Evolutionary conservation across 179 eudicot species (phyloP).

Genomic region (Carnegiea gigantea): DNA sequence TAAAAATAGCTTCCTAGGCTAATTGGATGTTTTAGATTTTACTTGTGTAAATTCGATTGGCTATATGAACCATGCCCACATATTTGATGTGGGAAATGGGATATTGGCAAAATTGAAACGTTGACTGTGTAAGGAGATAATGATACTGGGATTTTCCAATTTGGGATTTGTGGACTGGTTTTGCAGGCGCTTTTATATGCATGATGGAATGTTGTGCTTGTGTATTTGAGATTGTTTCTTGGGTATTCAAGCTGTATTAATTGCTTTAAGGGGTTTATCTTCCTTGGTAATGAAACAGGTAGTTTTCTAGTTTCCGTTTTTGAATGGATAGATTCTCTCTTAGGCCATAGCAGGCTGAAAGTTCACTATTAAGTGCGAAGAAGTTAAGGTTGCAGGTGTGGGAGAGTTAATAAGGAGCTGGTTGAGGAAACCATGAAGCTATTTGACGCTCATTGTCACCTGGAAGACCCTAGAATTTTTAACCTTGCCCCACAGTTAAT

Average conservation of each 20-base stretch:
- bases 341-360: background rate
- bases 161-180: background rate
- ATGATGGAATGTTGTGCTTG: background rate
- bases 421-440: slow-evolving; percentile 46
- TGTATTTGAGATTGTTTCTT: background rate
- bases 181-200: background rate
- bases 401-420: background rate
- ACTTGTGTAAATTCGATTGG: background rate
- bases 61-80: background rate
- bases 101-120: background rate
- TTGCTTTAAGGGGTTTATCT: background rate
- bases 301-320: background rate
- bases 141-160: background rate
- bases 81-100: background rate
- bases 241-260: background rate
- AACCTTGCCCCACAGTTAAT: slow-evolving; percentile 57
- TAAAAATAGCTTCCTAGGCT: background rate
- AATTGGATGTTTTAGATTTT: background rate
- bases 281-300: background rate
- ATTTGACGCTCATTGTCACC: slow-evolving; percentile 97
- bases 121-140: background rate
- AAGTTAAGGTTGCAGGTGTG: background rate
- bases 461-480: slow-evolving; percentile 80
- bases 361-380: background rate
- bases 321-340: background rate